Base-by-base conservation (phyloP, 208 protist species). In the Trypanosoma vivax region DNA sequence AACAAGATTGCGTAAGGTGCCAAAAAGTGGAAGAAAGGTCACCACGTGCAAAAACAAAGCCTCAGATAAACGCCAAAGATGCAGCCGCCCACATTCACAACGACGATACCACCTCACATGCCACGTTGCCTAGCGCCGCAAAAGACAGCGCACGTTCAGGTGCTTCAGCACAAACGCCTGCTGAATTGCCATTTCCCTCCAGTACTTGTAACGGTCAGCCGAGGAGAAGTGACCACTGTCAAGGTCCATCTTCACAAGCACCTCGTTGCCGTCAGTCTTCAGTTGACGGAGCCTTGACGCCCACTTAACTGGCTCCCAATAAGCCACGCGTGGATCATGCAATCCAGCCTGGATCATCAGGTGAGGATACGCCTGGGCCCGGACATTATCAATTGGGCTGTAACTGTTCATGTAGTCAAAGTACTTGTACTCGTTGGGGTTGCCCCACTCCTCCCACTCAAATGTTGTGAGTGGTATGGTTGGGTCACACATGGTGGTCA, bases 351-450 rank as follows among this genome's bases (percentile, higher is more conserved):
- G 79, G 23, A 95, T 68, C 60, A 90, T 70, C 13, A 95, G 66
- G 45, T 89, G 63, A 21, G 88, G 88, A 68, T 95, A 95, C 11
- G 46, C 66, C 73, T 95, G 88, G 46, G 71, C 70, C 11, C 82
- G 78, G 18, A 97, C 75, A 57, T 96, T 96, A 61, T 97, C 88
- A 23, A 95, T 72, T 16, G 92, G 92, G 55, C 79, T 92, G 79
- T 97, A 97, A 58, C 75, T 89, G 39, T 87, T 76, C 88, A 97
- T 97, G 75, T 97, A 96, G 65, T 97, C 84, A 76, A 83, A 96
- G 72, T 73, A 95, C 52, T 82, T 75, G 70, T 92, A 79, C 62
- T 96, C 85, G 72, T 97, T 94, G 18, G 92, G 92, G 80, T 96
- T 97, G 16, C 93, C 93, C 92, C 94, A 98, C 72, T 97, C 91